phyloP scores from a whole-genome alignment of 352 stramenopile species.

The Achlya hypogyna region DNA sequence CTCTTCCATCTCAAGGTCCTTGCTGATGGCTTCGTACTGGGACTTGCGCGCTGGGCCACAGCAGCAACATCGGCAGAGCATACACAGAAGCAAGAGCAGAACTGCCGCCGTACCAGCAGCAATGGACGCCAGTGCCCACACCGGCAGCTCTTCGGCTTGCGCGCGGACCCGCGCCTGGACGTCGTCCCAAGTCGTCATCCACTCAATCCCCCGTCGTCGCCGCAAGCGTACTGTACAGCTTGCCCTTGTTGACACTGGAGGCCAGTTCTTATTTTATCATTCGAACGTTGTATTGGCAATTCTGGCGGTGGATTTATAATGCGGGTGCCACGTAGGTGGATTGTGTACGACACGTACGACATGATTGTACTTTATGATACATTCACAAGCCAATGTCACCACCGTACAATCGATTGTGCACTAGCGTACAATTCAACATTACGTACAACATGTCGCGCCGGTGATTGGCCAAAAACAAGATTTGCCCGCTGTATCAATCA shows the following conservation, averaged over 20 bases:
- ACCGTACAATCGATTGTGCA: too few relatives aligned
- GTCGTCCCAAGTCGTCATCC: neutral
- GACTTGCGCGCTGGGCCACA: constrained; percentile 1
- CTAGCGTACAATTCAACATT: neutral
- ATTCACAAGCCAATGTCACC: too few relatives aligned
- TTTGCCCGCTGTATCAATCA: neutral
- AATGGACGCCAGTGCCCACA: neutral
- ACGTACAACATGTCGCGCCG: neutral
- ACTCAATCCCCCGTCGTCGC: too few relatives aligned
- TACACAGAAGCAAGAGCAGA: neutral
- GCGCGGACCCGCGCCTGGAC: neutral
- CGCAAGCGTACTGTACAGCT: too few relatives aligned
- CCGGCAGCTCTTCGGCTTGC: neutral
- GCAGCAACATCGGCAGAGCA: neutral
- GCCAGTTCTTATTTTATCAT: neutral
- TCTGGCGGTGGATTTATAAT: neutral
- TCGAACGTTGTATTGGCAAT: neutral
- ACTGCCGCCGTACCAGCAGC: neutral
- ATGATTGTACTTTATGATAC: too few relatives aligned
- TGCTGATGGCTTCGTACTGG: constrained; percentile 21
- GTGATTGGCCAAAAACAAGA: neutral
- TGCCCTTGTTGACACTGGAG: too few relatives aligned
- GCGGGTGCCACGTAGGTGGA: too few relatives aligned
- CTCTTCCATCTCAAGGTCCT: constrained; percentile 15
- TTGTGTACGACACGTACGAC: too few relatives aligned